Evolutionary conservation across 768 basidiomycete genomes (phyloP).

Genomic region (Suillus americanus): DNA sequence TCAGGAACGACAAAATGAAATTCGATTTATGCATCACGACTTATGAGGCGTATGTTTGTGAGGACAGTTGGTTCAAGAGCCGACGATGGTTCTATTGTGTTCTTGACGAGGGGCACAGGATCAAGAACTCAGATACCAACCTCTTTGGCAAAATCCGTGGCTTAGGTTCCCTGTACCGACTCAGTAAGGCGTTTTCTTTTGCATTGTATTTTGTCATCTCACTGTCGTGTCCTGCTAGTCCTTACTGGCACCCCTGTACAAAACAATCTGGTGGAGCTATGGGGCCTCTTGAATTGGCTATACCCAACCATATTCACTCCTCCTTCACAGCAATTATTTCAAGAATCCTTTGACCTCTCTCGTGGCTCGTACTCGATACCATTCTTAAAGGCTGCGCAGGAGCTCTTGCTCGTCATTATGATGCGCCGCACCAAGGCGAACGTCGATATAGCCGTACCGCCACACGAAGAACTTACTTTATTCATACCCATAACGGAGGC

Average conservation of each 20-base stretch:
- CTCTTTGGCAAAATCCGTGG: slow-evolving; percentile 53
- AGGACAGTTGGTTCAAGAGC: slow-evolving; percentile 61
- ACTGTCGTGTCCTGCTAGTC: slow-evolving; percentile 34
- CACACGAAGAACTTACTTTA: slow-evolving; percentile 55
- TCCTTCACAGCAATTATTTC: slow-evolving; percentile 47
- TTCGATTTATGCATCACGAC: slow-evolving; percentile 64
- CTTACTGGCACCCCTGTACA: slow-evolving; percentile 77
- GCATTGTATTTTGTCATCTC: not conserved
- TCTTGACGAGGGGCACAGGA: slow-evolving; percentile 68
- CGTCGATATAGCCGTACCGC: slow-evolving; percentile 51
- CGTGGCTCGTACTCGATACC: slow-evolving; percentile 50
- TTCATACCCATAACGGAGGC: slow-evolving; percentile 59
- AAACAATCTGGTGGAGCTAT: slow-evolving; percentile 60
- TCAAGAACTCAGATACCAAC: slow-evolving; percentile 66
- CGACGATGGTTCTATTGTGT: slow-evolving; percentile 58
- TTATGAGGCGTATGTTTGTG: slow-evolving; percentile 61
- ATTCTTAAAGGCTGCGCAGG: slow-evolving; percentile 48
- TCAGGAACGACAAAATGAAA: slow-evolving; percentile 35
- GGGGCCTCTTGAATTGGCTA: slow-evolving; percentile 56
- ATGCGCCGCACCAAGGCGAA: slow-evolving; percentile 57
- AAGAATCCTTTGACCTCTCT: slow-evolving; percentile 51
- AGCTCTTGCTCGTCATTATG: slow-evolving; percentile 53
- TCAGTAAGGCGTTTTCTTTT: slow-evolving; percentile 38
- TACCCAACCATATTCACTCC: slow-evolving; percentile 53
- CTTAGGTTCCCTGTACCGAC: slow-evolving; percentile 53